Evolutionary conservation across 108 stramenopile genomes (phyloP).

Genomic region (Pseudonitzschia multiseries): DNA sequence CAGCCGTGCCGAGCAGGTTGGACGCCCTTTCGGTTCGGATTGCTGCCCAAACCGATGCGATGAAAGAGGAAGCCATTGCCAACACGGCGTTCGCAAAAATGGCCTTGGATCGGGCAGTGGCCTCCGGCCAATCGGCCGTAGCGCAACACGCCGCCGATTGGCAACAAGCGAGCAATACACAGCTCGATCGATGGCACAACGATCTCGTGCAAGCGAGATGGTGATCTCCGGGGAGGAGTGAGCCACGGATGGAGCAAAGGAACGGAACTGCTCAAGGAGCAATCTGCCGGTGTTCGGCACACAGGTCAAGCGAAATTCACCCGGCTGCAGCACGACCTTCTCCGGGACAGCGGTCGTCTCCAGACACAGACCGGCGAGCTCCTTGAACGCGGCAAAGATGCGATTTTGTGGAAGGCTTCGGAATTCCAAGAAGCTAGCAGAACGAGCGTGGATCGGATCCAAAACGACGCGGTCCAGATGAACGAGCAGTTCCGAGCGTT

Average conservation of each 20-base stretch:
- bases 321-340: background rate
- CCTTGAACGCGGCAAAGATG: slow-evolving; percentile 8
- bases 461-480: background rate
- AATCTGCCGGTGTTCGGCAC: background rate
- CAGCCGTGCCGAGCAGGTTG: background rate
- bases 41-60: slow-evolving; percentile 6
- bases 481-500: background rate
- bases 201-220: background rate
- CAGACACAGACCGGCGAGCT: background rate
- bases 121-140: background rate
- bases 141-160: background rate
- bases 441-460: background rate
- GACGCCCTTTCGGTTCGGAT: background rate
- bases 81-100: background rate
- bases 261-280: background rate
- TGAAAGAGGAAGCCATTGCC: background rate
- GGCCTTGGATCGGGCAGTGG: background rate
- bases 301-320: background rate
- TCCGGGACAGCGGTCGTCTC: background rate
- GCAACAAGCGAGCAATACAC: background rate
- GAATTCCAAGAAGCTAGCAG: background rate
- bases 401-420: background rate
- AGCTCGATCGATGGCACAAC: slow-evolving; percentile 1
- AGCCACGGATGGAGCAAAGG: background rate
- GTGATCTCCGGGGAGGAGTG: background rate